Percentiles rank a stretch among this genome's conserved stretches.
These are phyloP conservation scores for Phytopythium mirpurense DNA, from an alignment of 352 stramenopile species.

Conservation along the genomic window DNA sequence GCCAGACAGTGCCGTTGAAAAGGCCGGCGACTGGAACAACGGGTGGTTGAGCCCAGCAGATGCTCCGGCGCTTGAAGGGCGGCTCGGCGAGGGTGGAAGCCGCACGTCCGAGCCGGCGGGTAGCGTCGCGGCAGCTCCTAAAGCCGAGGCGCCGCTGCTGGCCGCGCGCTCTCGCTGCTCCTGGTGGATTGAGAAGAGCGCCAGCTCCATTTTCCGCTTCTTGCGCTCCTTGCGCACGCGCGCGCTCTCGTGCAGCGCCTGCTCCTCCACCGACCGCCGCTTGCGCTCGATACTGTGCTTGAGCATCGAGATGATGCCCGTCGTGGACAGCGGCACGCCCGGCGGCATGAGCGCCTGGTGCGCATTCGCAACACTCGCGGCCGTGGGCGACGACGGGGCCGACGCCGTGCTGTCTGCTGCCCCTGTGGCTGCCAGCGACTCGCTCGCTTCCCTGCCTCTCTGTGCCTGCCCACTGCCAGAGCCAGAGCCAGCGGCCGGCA, in stretches of 20 bases:
- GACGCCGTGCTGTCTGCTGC: no score
- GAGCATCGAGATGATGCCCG: conserved; percentile 42
- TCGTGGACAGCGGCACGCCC: conserved; percentile 14
- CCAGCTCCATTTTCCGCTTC: conserved; percentile 58
- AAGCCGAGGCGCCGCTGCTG: background rate
- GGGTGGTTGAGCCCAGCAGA: background rate
- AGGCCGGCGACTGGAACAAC: background rate
- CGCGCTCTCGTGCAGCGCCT: conserved; percentile 45
- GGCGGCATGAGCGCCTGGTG: conserved; percentile 5
- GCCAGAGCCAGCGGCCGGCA: no score
- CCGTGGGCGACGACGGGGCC: background rate
- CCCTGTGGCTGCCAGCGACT: no score
- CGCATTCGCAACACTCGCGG: background rate
- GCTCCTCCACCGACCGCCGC: conserved; percentile 35
- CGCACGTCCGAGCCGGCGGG: background rate
- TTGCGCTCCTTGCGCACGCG: conserved; percentile 53
- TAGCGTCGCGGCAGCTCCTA: background rate
- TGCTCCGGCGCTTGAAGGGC: background rate
- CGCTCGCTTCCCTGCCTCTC: no score
- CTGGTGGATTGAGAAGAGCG: conserved; percentile 41
- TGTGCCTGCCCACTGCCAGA: no score
- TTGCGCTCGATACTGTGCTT: conserved; percentile 53
- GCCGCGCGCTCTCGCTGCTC: conserved; percentile 34
- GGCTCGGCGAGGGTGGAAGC: background rate
- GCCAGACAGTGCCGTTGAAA: background rate